Evolutionary conservation across 169 alveolate species (phyloP).

Genomic region (Plasmodium gonderi): DNA sequence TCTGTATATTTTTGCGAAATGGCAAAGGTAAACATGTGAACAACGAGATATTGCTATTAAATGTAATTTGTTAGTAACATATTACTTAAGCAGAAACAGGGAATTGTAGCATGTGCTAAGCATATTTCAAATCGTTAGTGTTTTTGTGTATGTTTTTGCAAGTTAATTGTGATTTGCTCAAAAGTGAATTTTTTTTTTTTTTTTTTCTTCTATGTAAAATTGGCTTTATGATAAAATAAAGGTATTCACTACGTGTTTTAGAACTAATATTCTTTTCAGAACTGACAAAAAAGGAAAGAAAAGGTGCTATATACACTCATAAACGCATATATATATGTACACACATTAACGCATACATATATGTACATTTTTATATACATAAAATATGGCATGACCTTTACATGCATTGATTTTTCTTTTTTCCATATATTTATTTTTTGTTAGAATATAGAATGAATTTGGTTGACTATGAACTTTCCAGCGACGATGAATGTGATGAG

Average conservation of each 20-base stretch:
- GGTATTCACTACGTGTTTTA: not conserved
- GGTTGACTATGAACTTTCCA: constrained; percentile 72
- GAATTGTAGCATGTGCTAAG: not conserved
- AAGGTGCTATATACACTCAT: not conserved
- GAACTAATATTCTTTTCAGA: not conserved
- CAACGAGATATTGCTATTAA: not conserved
- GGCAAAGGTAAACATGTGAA: not conserved
- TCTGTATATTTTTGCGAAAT: not conserved
- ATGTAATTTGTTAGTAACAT: not conserved
- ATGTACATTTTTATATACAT: not conserved
- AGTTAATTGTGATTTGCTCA: not conserved
- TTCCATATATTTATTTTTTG: too few species aligned
- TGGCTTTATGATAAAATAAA: too few species aligned
- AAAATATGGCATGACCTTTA: not conserved
- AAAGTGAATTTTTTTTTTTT: too few species aligned
- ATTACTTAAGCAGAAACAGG: not conserved
- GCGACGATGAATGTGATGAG: constrained; percentile 48
- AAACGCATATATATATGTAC: not conserved
- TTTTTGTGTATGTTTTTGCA: not conserved
- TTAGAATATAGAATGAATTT: constrained; percentile 42
- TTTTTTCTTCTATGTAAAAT: too few species aligned
- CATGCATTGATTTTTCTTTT: not conserved
- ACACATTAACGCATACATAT: not conserved
- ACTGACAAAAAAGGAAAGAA: not conserved
- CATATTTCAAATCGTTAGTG: not conserved